Conservation (phyloP, 2,329 filamentous ascomycete genomes). For the Fusarium ramigenum region DNA sequence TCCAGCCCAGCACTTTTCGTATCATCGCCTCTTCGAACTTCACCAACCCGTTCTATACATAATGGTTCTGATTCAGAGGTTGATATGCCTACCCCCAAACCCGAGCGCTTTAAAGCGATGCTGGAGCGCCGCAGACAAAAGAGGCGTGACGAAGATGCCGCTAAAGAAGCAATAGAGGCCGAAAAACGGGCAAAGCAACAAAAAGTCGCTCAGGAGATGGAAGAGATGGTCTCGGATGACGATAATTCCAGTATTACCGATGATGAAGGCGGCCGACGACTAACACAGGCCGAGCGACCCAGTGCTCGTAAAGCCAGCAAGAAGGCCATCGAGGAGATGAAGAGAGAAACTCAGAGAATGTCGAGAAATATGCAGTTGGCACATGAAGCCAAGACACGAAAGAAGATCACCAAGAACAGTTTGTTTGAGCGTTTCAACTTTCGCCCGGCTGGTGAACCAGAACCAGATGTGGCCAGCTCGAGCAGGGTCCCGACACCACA, state of each 20-base stretch:
- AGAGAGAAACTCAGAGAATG: constrained; percentile 91
- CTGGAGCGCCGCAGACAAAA: constrained; percentile 79
- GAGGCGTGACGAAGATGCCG: constrained; percentile 72
- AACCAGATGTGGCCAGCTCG: constrained; percentile 60
- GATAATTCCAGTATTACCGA: constrained; percentile 65
- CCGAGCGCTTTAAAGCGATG: constrained; percentile 74
- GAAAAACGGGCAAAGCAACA: constrained; percentile 53
- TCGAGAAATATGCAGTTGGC: constrained; percentile 89
- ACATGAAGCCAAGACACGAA: constrained; percentile 89
- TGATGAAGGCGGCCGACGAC: constrained; percentile 68
- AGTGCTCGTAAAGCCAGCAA: constrained; percentile 85
- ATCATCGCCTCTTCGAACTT: constrained; percentile 56
- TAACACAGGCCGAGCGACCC: constrained; percentile 76
- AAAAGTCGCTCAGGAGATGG: constrained; percentile 49
- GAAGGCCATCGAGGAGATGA: constrained; percentile 94
- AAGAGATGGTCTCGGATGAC: constrained; percentile 48
- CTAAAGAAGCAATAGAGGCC: constrained; percentile 59
- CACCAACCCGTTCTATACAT: constrained; percentile 42
- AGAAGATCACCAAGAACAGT: constrained; percentile 85
- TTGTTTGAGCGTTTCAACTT: constrained; percentile 88
- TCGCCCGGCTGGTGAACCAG: constrained; percentile 54
- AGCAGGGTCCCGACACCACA: constrained; percentile 62
- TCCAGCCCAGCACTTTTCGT: constrained; percentile 64
- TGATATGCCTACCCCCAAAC: constrained; percentile 58
- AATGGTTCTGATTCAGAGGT: constrained; percentile 56